Base-by-base conservation (phyloP, 148 eudicot species). In the Silene conica region DNA sequence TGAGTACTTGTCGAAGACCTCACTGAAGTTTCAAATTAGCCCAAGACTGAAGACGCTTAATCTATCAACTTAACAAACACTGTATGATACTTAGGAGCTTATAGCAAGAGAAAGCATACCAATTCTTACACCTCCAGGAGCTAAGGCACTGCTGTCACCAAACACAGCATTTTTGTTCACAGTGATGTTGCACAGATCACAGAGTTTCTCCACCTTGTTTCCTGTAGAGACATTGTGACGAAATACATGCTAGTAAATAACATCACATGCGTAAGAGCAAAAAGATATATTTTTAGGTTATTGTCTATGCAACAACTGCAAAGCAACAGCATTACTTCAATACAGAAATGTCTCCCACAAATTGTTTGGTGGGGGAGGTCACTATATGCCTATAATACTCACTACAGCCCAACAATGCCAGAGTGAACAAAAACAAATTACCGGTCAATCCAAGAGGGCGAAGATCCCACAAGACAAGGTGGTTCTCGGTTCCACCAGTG, bases 111-210 rank as follows among this genome's bases (percentile, higher is more conserved):
- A 73, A 38, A 18, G 70, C 93, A 80, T 85, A 95, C 98, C 99
- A 73, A 96, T 86, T 64, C 97, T 87, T 48, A 96, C 97, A 26
- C 99, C 99, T 78, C 99, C 99, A 19, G 99, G 97, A 66, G 96
- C 83, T 85, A 96, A 87, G 20, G 99, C 97, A 81, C 99, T 90
- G 82, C 97, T 96, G 83, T 96, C 99, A 78, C 97, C 99, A 79
- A 96, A 96, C 67, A 96, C 97, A 63, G 97, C 97, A 84, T 90
- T 96, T 89, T 96, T 96, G 90, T 96, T 96, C 7, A 96, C 97
- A 66, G 99, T 96, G 79, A 96, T 92, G 87, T 90, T 86, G 94
- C 96, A 89, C 25, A 90, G 82, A 73, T 96, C 99, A 81, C 97
- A 96, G 14, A 96, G 94, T 84, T 96, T 96, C 88, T 96, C 97